Base-by-base conservation (phyloP, 1,284 basidiomycete species). In the Ustilago vetiveriae region DNA sequence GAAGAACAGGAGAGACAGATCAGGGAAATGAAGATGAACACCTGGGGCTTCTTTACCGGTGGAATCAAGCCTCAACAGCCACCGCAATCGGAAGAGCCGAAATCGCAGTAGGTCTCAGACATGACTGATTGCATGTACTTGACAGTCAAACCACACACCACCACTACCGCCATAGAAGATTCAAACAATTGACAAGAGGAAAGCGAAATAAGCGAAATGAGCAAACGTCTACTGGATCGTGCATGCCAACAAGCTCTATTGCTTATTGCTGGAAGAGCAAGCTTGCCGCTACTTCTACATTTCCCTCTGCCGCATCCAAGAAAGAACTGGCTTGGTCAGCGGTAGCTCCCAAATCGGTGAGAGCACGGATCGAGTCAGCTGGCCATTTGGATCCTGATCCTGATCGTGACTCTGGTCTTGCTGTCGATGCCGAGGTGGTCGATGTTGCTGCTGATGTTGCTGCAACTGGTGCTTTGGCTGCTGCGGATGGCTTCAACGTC, bases 201-300 rank as follows among this genome's bases (percentile, higher is more conserved):
- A n/a, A n/a, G n/a, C n/a, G n/a, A n/a, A n/a, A n/a, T n/a, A n/a
- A n/a, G n/a, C n/a, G n/a, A n/a, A n/a, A n/a, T n/a, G n/a, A n/a
- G n/a, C n/a, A n/a, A n/a, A n/a, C 16, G 33, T n/a, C 27, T 29
- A 6, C 24, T 23, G 17, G 14, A 30, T n/a, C n/a, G n/a, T n/a
- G n/a, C n/a, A n/a, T n/a, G n/a, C n/a, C n/a, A n/a, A n/a, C n/a
- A n/a, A n/a, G n/a, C n/a, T n/a, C n/a, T n/a, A n/a, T n/a, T n/a
- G n/a, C 5, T 48, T 54, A 75, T 24, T 76, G 71, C 36, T 76
- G 75, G 81, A 97, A 97, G 45, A 96, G 82, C 82, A 95, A 84
- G 30, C 91, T 92, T 4, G 92, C 94, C 3, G 94, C 94, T 17
- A 91, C 85, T 62, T 97, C 92, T 6, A 94, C 85, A 76, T 95